Percentiles rank a stretch among this genome's conserved stretches.
phyloP scores from a whole-genome alignment of 306 rosid genomes.

The Lupinus albus region DNA sequence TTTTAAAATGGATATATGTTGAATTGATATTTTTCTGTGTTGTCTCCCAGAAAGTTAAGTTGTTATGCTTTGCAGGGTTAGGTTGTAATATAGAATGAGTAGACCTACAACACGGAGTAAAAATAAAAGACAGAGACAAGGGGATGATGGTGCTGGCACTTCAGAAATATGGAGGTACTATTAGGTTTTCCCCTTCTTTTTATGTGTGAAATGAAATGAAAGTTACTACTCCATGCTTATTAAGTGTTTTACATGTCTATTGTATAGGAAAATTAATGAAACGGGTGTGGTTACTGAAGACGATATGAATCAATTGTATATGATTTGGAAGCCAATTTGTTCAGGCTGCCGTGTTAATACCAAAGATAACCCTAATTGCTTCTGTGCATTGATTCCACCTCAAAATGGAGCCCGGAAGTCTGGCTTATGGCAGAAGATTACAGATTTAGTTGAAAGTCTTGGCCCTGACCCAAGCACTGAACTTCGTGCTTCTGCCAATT shows the following conservation, averaged over 20 bases:
- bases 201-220: constrained; percentile 1
- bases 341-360: constrained; percentile 85
- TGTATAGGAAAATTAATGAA: constrained; percentile 73
- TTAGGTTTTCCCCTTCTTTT: neutral
- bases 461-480: constrained; percentile 83
- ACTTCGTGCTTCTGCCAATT: constrained; percentile 65
- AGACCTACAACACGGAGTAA: constrained; percentile 79
- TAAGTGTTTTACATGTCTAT: constrained; percentile 21
- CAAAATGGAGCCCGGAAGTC: constrained; percentile 70
- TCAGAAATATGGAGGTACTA: constrained; percentile 72
- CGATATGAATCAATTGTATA: constrained; percentile 68
- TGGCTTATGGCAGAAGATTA: constrained; percentile 91
- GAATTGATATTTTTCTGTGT: constrained; percentile 1
- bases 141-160: constrained; percentile 57
- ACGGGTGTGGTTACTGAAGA: constrained; percentile 63
- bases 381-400: constrained; percentile 88
- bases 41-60: constrained; percentile 4
- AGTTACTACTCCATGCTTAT: neutral
- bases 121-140: constrained; percentile 75
- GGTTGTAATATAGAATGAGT: constrained; percentile 64
- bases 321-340: constrained; percentile 75
- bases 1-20: constrained; percentile 5
- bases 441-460: constrained; percentile 73
- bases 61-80: constrained; percentile 48
- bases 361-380: constrained; percentile 95